These are phyloP conservation scores for Exophiala dermatitidis DNA, from an alignment of 2,329 filamentous ascomycete genomes.

Conservation along the genomic window DNA sequence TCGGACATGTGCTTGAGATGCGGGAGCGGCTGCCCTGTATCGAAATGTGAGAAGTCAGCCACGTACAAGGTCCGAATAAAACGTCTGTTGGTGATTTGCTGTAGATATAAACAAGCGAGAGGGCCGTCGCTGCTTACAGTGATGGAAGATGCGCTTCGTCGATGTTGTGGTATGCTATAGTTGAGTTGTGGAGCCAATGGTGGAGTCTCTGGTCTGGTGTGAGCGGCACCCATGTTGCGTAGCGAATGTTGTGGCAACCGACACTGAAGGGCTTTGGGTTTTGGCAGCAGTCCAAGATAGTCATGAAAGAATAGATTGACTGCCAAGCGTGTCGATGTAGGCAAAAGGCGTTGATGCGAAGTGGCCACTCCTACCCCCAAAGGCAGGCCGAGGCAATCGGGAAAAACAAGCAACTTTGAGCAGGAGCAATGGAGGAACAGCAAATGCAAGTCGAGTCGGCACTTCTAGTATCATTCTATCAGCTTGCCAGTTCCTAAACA, in stretches of 20 bases:
- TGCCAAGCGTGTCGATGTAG: too few species aligned
- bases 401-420: background rate
- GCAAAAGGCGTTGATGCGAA: too few species aligned
- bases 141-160: background rate
- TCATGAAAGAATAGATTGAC: background rate
- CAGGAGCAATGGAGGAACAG: background rate
- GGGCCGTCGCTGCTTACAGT: background rate
- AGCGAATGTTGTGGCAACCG: background rate
- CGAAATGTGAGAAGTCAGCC: background rate
- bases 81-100: too few species aligned
- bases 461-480: background rate
- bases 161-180: background rate
- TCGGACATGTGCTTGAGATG: constrained; percentile 3
- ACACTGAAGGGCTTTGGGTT: background rate
- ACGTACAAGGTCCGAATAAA: background rate
- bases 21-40: constrained; percentile 1
- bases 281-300: background rate
- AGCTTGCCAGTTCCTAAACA: background rate
- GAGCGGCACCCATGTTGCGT: background rate
- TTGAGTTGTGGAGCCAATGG: background rate
- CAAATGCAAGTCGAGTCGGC: background rate
- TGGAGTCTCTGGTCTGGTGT: background rate
- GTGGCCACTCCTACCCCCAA: too few species aligned
- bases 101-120: background rate
- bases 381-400: background rate